Conservation (phyloP, 1,139 yeast genomes). For the Sugiyamaella neomexicana region DNA sequence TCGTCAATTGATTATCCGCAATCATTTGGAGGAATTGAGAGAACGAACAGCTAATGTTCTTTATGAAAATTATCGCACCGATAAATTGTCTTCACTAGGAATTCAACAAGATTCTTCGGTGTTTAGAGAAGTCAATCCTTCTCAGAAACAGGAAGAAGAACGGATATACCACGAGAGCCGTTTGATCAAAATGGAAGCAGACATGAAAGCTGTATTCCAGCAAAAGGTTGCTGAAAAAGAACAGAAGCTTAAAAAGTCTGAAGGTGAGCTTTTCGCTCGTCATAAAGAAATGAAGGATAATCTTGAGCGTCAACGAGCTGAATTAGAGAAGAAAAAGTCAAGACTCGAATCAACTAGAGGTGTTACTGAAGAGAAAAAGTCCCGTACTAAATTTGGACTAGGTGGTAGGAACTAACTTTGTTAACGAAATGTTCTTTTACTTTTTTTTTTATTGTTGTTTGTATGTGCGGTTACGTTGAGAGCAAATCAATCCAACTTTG, state of each 20-base stretch:
- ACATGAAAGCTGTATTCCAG: conserved; percentile 96
- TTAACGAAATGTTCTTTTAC: background rate
- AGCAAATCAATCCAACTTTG: background rate
- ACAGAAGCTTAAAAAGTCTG: conserved; percentile 93
- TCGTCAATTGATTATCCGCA: conserved; percentile 85
- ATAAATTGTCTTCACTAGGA: conserved; percentile 78
- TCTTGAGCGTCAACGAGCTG: conserved; percentile 79
- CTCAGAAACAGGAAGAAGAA: conserved; percentile 91
- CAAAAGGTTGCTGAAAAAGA: conserved; percentile 97
- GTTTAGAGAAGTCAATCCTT: conserved; percentile 92
- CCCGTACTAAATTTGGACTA: conserved; percentile 17
- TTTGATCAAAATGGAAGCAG: conserved; percentile 90
- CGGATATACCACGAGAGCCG: conserved; percentile 91
- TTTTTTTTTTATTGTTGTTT: conserved; percentile 8
- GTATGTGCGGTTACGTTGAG: background rate
- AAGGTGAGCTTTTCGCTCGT: conserved; percentile 91
- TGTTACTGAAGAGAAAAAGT: conserved; percentile 20
- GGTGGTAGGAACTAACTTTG: conserved; percentile 11
- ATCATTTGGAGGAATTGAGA: conserved; percentile 90
- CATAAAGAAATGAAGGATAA: conserved; percentile 98
- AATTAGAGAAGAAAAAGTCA: conserved; percentile 86
- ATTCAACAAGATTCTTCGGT: conserved; percentile 90
- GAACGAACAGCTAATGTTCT: conserved; percentile 75
- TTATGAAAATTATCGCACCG: conserved; percentile 88
- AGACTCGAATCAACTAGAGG: conserved; percentile 58